Evolutionary conservation across 768 basidiomycete genomes (phyloP), one percentile per base, ranked within the genome.

Genomic region (Hirschioporus abietinus): DNA sequence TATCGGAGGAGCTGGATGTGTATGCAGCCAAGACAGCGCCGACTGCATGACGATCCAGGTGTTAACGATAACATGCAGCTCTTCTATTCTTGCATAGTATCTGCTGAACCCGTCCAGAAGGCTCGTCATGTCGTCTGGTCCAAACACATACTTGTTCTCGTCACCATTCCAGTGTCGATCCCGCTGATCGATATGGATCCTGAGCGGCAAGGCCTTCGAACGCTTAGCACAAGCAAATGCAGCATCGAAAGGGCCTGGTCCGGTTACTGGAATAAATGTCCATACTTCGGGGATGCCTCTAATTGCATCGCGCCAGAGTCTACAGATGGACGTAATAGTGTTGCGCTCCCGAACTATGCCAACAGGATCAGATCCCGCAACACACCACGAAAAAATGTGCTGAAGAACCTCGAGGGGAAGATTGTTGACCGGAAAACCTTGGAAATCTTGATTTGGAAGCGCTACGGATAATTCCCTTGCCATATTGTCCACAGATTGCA

Each of bases 191-290:
- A 92, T 83, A 35, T 87, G 84, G n/a, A 92, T 69, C 66, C 90
- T 88, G 68, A 91, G 71, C 1, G 84, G 77, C 1, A 86, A 78
- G 1, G 78, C 72, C 1, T 84, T 84, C 1, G 88, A 83, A 64
- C 90, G 80, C 23, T 84, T 78, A 66, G 91, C 77, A 81, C 85
- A 90, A 60, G 81, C 76, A 65, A 82, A 76, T 7, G 88, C 84
- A 35, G 84, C 82, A 18, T 79, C 74, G 69, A 83, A 86, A 17
- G 82, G 78, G 61, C 83, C 79, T 17, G 70, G 65, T 58, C 88
- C 86, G 63, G 80, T 79, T 72, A 90, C 88, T 83, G 83, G 88
- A 66, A 92, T 80, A 20, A 85, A 84, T 70, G 83, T 88, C 88
- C 88, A 89, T 34, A 89, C 68, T 20, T 82, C 84, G 0, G 79